Base-by-base conservation (phyloP, 179 eudicot genomes). In the Beta lomatogona region DNA sequence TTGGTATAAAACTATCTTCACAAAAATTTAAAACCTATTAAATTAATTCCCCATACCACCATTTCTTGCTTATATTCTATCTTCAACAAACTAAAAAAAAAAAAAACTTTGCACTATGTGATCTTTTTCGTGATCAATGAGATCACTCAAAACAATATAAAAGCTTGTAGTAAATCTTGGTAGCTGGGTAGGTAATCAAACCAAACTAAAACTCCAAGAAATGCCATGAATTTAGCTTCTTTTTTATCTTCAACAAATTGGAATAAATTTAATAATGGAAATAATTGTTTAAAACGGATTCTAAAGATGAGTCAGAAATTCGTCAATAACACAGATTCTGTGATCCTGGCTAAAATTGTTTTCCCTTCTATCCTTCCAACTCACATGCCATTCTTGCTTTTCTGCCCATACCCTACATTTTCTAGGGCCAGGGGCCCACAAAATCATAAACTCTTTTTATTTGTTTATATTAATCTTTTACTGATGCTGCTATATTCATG, bases 271-370 rank as follows among this genome's bases (percentile, higher is more conserved):
- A 69, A 13, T 13, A 13, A 22, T 3, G 16, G 7, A 16, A 59
- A 54, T 25, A 1, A 75, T 59, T 9, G 28, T 75, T 57, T 22
- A 41, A 75, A 41, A 16, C 15, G 52, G 11, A 59, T 41, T 2
- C 12, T 25, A 7, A 10, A 14, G 66, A 54, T 66, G 31, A 21
- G 45, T 54, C 74, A 31, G 61, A 66, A 57, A 57, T 41, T 76
- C 41, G 15, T 77, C 46, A 77, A 77, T 12, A 48, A 63, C 68
- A 44, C 75, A 70, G 76, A 79, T 79, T 70, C 82, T 79, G 25
- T 44, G 67, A 71, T 45, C 45, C 77, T 25, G 44, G 52, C 41
- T 50, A 36, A 75, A 31, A 31, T 74, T 75, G 68, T 60, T 59
- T 60, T 48, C 14, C 8, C 21, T 57, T 75, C 64, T 64, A 13